phyloP scores from a whole-genome alignment of 2,329 filamentous ascomycete genomes.

The Macrophomina phaseolina region DNA sequence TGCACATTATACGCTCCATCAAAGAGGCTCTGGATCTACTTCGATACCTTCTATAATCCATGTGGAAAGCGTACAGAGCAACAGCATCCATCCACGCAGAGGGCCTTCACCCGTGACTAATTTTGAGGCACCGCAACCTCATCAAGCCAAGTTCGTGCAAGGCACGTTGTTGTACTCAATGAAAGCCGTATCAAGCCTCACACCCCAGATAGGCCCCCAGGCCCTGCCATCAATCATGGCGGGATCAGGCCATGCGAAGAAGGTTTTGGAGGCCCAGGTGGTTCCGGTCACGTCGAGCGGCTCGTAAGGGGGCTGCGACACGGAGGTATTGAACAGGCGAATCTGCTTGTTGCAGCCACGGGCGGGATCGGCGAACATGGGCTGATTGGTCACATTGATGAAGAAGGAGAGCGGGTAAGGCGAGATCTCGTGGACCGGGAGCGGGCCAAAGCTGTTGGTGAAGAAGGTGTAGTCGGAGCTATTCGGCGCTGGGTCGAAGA shows the following conservation, averaged over 20 bases:
- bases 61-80: no score
- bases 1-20: no score
- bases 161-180: constrained; percentile 48
- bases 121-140: no score
- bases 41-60: no score
- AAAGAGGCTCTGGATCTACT: no score
- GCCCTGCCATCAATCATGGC: constrained; percentile 30
- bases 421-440: constrained; percentile 36
- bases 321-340: constrained; percentile 53
- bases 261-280: constrained; percentile 38
- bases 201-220: constrained; percentile 41
- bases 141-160: constrained; percentile 33
- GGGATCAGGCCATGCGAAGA: constrained; percentile 32
- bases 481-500: constrained; percentile 30
- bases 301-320: constrained; percentile 42
- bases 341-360: constrained; percentile 53
- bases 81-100: no score
- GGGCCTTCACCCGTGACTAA: no score
- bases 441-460: not conserved
- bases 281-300: constrained; percentile 44
- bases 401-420: constrained; percentile 52
- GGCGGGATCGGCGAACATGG: constrained; percentile 49
- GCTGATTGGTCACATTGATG: constrained; percentile 62
- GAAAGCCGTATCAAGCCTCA: constrained; percentile 47
- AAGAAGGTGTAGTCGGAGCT: constrained; percentile 28